A percentile compares a stretch with the other conserved stretches of the same genome.
These are phyloP conservation scores for Saccharata proteae DNA, from an alignment of 2,329 filamentous ascomycete species.

Conservation along the genomic window DNA sequence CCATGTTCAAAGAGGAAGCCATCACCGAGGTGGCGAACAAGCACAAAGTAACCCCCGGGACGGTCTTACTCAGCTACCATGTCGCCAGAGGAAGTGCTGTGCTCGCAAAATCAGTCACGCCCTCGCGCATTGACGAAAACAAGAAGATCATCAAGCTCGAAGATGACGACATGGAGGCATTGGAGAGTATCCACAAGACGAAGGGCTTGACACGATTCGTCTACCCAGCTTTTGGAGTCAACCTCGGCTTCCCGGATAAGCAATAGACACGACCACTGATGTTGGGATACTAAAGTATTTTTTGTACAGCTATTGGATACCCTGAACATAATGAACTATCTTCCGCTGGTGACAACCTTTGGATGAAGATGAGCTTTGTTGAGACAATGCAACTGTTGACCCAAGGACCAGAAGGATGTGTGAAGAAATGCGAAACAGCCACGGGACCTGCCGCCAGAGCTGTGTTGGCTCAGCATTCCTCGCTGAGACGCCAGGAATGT, in stretches of 20 bases:
- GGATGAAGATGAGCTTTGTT: too few relatives aligned
- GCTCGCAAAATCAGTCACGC: constrained; percentile 60
- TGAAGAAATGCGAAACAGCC: too few relatives aligned
- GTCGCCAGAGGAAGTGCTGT: constrained; percentile 59
- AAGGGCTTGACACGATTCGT: constrained; percentile 36
- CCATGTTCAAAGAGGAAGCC: constrained; percentile 35
- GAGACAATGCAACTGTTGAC: too few relatives aligned
- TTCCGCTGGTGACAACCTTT: too few relatives aligned
- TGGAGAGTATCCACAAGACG: constrained; percentile 33
- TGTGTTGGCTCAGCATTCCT: too few relatives aligned
- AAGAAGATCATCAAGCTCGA: constrained; percentile 54
- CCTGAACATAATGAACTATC: too few relatives aligned
- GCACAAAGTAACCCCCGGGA: constrained; percentile 36
- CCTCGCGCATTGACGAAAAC: constrained; percentile 58
- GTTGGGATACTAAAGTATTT: too few relatives aligned
- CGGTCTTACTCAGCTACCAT: constrained; percentile 60
- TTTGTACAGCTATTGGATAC: constrained; percentile 3
- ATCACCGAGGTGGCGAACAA: constrained; percentile 39
- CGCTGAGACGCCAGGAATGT: too few relatives aligned
- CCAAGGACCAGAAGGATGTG: too few relatives aligned
- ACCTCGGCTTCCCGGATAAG: constrained; percentile 39
- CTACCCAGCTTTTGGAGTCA: constrained; percentile 37
- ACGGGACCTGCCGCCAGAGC: too few relatives aligned
- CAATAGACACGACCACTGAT: too few relatives aligned
- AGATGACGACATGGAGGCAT: constrained; percentile 45